A percentile compares a stretch with the other conserved stretches of the same genome.
Evolutionary conservation across 805 yeast species (phyloP).

Genomic region (Myxozyma kluyveri): DNA sequence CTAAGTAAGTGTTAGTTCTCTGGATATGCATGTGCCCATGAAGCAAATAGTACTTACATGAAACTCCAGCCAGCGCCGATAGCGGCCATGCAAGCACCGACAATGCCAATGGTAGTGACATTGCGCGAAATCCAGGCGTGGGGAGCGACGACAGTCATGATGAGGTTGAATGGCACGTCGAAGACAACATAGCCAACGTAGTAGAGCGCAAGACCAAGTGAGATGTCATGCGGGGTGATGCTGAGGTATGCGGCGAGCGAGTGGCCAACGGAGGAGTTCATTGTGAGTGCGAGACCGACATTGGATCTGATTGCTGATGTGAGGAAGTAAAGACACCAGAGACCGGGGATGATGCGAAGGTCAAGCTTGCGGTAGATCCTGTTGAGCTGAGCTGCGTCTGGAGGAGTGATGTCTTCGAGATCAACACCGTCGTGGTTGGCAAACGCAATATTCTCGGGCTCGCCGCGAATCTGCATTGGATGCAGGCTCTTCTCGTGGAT

Average conservation of each 20-base stretch:
- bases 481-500: slow-evolving; percentile 9
- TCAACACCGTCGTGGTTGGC: slow-evolving; percentile 17
- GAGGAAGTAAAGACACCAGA: slow-evolving; percentile 68
- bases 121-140: slow-evolving; percentile 82
- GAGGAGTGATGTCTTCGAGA: slow-evolving; percentile 20
- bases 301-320: slow-evolving; percentile 65
- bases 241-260: slow-evolving; percentile 61
- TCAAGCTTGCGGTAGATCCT: slow-evolving; percentile 49
- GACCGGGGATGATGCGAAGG: slow-evolving; percentile 64
- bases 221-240: slow-evolving; percentile 55
- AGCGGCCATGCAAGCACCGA: slow-evolving; percentile 70
- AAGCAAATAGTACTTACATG: slow-evolving; percentile 12
- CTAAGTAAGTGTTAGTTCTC: slow-evolving; percentile 1
- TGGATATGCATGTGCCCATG: slow-evolving; percentile 45
- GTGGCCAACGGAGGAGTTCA: slow-evolving; percentile 75
- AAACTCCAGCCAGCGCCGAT: slow-evolving; percentile 57
- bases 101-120: slow-evolving; percentile 71
- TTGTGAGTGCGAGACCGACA: slow-evolving; percentile 38
- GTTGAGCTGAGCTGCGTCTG: slow-evolving; percentile 15
- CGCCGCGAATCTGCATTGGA: slow-evolving; percentile 27
- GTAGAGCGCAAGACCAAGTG: slow-evolving; percentile 76
- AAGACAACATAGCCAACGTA: slow-evolving; percentile 80
- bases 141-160: slow-evolving; percentile 80
- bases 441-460: slow-evolving; percentile 25
- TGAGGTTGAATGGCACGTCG: slow-evolving; percentile 83